Evolutionary conservation across 2,329 filamentous ascomycete species (phyloP).

Genomic region (Fonsecaea erecta): DNA sequence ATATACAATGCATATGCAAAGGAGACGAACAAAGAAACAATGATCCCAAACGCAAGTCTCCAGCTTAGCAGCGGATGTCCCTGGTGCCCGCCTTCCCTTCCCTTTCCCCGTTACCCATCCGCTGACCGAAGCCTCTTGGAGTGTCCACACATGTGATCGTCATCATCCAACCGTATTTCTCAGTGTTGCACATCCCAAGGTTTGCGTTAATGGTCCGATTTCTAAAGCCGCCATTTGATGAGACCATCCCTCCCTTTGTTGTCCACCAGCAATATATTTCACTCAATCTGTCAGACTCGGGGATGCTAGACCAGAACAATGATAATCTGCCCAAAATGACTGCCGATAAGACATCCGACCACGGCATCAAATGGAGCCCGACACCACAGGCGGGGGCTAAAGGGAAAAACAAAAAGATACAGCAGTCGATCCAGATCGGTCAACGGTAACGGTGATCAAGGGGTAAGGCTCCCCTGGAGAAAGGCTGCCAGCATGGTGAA

Average conservation of each 20-base stretch:
- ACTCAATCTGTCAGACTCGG: background rate
- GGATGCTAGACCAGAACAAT: background rate
- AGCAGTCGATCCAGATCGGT: background rate
- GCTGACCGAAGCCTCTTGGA: background rate
- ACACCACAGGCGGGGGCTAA: background rate
- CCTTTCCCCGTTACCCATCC: slow-evolving; percentile 5
- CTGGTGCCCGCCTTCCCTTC: background rate
- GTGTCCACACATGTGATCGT: background rate
- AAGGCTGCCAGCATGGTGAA: background rate
- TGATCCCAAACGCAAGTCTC: background rate
- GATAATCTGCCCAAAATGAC: background rate
- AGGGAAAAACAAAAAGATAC: background rate
- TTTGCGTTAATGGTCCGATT: background rate
- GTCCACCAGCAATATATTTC: background rate
- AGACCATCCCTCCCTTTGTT: background rate
- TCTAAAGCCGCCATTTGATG: slow-evolving; percentile 8
- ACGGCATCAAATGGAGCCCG: background rate
- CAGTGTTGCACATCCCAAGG: background rate
- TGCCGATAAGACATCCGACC: background rate
- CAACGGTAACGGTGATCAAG: background rate
- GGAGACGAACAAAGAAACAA: slow-evolving; percentile 1
- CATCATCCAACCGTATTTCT: background rate
- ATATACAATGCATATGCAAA: slow-evolving; percentile 12
- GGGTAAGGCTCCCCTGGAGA: background rate
- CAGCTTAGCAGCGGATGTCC: background rate